Evolutionary conservation across 148 eudicot genomes (phyloP), one percentile per base, ranked within the genome.

Genomic region (Rhododendron simsii): DNA sequence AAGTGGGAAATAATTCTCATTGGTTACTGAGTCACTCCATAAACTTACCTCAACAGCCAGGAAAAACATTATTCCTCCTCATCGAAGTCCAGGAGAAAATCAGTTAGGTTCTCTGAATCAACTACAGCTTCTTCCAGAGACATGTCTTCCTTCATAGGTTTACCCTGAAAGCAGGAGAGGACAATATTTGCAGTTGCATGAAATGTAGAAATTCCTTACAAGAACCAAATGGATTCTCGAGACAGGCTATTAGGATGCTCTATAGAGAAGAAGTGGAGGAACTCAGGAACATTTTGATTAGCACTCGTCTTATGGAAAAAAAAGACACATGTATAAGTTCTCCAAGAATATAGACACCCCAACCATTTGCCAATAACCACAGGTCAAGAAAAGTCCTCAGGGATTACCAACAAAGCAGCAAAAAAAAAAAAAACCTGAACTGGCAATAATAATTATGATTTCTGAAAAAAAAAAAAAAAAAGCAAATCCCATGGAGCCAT

Each of bases 31-130:
- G 33, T 71, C 28, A 8, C 30, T 74, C 78, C 37, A 80, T 50
- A 86, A 86, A n/a, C 74, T 53, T 83, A 78, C 85, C 47, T 80
- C 67, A 33, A 85, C 44, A 39, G 13, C 11, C 3, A 15, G 37
- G 59, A 53, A 73, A 28, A 81, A 28, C 15, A n/a, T 87, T 89
- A 92, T 86, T 94, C 94, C 47, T 95, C 97, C 89, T 93, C 94
- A 18, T 96, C 98, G 74, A 96, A 96, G 89, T 96, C 99, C 90
- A 96, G 65, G 84, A 96, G 90, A 86, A 96, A 96, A 88, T 96
- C 99, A n/a, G 99, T 96, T 53, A 96, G 88, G 90, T 96, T 96
- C 80, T 94, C 98, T 12, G 99, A 95, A 85, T 96, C 99, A 79
- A 92, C 98, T n/a, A 94, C 83, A 81, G 99, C 99, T 86, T 96